Base-by-base conservation (phyloP, 73 alveolate genomes). In the Urostyla sp. region DNA sequence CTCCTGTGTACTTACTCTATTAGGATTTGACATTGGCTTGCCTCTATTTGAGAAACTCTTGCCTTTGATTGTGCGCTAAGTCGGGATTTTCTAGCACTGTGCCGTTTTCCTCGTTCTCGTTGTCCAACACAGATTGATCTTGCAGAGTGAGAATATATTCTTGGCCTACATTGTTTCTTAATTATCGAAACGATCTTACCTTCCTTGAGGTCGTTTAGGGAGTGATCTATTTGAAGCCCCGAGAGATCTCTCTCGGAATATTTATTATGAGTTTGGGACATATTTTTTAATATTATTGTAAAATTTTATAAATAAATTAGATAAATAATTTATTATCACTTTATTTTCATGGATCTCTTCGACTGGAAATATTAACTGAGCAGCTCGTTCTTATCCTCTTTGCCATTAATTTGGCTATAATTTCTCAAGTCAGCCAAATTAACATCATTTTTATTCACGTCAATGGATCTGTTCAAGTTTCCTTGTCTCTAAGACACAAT, bases 101-200 rank as follows among this genome's bases (percentile, higher is more conserved):
- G 34, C 69, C 78, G 18, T 75, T 67, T 27, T 83, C 82, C n/a
- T 72, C 87, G 38, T 36, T 78, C 2, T 55, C 91, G 3, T 72
- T 72, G 38, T 43, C 83, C 0, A 83, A 53, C 21, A 83, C 77
- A 10, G 61, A 34, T 16, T 28, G 8, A 40, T 73, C 91, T 44
- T 35, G 26, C 53, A 72, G 20, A 46, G 83, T 57, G 67, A 83
- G 31, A 15, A 83, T 73, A 48, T 81, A 81, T 24, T 67, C 78
- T 30, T 81, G 72, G 32, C 79, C 79, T 63, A 63, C 7, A 24
- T 2, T 7, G 26, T 5, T 15, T 26, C 6, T 63, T 34, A 37
- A 63, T 34, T 7, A 8, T 8, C 31, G 6, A 38, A 63, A 20
- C 5, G 1, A 20, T 2, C 44, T 5, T 37, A 63, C 91, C 91